phyloP scores from a whole-genome alignment of 2,329 filamentous ascomycete genomes.

The Ceratocystis diversiconidia region DNA sequence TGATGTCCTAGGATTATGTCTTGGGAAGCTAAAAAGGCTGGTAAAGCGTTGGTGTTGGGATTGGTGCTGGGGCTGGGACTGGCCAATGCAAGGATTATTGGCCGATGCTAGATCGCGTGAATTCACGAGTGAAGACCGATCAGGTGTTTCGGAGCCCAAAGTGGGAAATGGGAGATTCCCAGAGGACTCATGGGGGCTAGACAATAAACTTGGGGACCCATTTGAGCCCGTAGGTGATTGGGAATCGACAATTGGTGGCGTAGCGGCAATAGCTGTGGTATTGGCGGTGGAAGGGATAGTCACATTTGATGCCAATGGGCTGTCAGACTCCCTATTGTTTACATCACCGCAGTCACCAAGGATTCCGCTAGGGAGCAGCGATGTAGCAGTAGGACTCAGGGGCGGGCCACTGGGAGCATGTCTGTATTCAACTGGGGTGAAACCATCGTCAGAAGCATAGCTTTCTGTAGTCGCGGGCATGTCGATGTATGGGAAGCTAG shows the following conservation, averaged over 20 bases:
- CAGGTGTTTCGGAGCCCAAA: slow-evolving; percentile 15
- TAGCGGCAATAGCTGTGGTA: not conserved
- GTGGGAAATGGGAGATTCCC: slow-evolving; percentile 42
- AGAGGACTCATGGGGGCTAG: slow-evolving; percentile 47
- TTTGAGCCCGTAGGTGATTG: slow-evolving; percentile 48
- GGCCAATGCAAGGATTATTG: slow-evolving; percentile 30
- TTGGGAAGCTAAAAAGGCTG: slow-evolving; percentile 41
- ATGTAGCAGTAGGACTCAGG: slow-evolving; percentile 62
- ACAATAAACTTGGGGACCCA: slow-evolving; percentile 41
- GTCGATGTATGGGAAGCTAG: slow-evolving; percentile 42
- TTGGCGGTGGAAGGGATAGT: slow-evolving; percentile 25
- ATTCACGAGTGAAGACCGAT: slow-evolving; percentile 14
- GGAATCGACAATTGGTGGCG: slow-evolving; percentile 27
- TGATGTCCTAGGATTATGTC: slow-evolving; percentile 36
- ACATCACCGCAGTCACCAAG: slow-evolving; percentile 35
- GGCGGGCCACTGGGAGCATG: slow-evolving; percentile 50
- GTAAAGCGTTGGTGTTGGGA: slow-evolving; percentile 28
- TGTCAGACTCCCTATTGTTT: slow-evolving; percentile 42
- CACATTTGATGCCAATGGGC: slow-evolving; percentile 26
- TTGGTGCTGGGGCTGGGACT: slow-evolving; percentile 23
- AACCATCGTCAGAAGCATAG: slow-evolving; percentile 25
- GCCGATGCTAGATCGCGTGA: slow-evolving; percentile 21
- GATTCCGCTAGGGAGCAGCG: slow-evolving; percentile 55
- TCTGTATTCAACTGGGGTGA: slow-evolving; percentile 50
- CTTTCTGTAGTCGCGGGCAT: slow-evolving; percentile 23